Base-by-base conservation (phyloP, 257 asterid species). In the Gynochthodes officinalis region DNA sequence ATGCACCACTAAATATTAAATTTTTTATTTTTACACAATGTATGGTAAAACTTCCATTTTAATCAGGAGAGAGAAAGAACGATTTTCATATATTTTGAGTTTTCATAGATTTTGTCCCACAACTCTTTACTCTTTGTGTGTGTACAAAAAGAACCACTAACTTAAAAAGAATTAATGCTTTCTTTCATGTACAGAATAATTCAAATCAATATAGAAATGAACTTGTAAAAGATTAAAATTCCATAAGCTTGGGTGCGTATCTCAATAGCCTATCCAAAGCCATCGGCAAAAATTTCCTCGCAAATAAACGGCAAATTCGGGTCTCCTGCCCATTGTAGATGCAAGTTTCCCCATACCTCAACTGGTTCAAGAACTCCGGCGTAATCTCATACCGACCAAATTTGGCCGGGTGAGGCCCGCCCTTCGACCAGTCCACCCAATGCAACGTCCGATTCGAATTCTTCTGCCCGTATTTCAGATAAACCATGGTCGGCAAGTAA, bases 351-450 rank as follows among this genome's bases (percentile, higher is more conserved):
- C 70, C 82, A 28, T 50, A 73, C 74, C 89, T 76, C 86, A 89
- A 73, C 69, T 46, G 69, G 58, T 75, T 70, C 60, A 89, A 72
- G 82, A 86, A 65, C 37, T 86, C 86, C 2, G 75, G 55, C 0
- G 86, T 72, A 11, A 89, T 73, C 13, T 84, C 89, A 3, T 60
- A 40, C 15, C 91, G 67, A 11, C 78, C 23, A 23, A 82, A 91
- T 21, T 65, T 87, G 39, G 79, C 33, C 0, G 97, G 97, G 76
- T 91, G 97, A 30, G 97, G 88, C 43, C 97, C 96, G 1, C 92
- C 92, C 57, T 69, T 69, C 4, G 96, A 79, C 97, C 97, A 91
- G 71, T 91, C 95, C 46, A 91, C 97, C 97, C 97, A 91, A n/a
- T 92, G 86, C 82, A 91, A 72, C 0, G 92, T 89, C 67, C 96